Evolutionary conservation across 208 protist genomes (phyloP), one percentile per base, ranked within the genome.

Genomic region (Trypanosoma theileri): DNA sequence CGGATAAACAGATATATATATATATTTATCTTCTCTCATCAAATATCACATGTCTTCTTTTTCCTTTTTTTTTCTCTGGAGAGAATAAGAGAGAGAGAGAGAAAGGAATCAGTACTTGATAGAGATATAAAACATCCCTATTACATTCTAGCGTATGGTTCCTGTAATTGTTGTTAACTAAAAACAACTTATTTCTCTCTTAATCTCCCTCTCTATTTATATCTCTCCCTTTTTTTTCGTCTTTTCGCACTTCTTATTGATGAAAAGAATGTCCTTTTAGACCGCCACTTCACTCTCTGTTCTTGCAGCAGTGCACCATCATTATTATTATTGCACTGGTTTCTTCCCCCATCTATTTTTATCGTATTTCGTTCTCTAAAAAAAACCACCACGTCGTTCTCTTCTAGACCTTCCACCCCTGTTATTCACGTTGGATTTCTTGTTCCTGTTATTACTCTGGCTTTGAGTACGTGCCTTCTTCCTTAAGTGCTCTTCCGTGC

Each of bases 271-370:
- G 28, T 35, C 28, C 28, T 35, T 35, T 35, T 35, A 35, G 28
- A 35, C 28, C 28, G 28, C 28, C 28, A 35, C 28, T 35, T 35
- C 28, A 35, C 28, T 54, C 21, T 31, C 56, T 16, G 31, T 55
- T 64, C 26, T 62, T 35, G 28, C 28, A 35, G 28, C 6, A 56
- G 17, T 48, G 54, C 28, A 28, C n/a, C 51, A 22, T 42, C n/a
- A 51, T 70, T 59, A 61, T 54, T 55, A 17, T 66, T 66, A 52
- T 59, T 64, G 44, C 69, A 66, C 35, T 66, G 53, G 42, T 40
- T 44, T 66, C 60, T 57, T 54, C 26, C 44, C 28, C 57, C 19
- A 24, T 35, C 24, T 22, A 41, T 58, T 55, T 24, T 48, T 58
- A 63, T 9, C 26, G 55, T 69, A 44, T 60, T 53, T 69, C 16